Evolutionary conservation across 768 basidiomycete species (phyloP).

Genomic region (Suillus plorans): DNA sequence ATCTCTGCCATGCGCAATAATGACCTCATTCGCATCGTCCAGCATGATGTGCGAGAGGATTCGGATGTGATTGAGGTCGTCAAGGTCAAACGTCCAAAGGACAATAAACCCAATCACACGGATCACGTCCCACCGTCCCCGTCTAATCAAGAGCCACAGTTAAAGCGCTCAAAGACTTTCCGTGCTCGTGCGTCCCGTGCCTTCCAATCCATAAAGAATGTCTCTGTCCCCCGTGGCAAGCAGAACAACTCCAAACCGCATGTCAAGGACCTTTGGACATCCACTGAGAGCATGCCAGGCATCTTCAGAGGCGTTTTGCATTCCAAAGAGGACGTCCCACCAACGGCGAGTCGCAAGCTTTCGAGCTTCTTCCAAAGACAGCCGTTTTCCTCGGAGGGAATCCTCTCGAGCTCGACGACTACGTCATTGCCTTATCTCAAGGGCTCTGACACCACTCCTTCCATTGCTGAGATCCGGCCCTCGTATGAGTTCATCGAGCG

Average conservation of each 20-base stretch:
- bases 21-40: constrained; percentile 12
- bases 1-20: constrained; percentile 19
- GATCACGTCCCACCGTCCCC: background rate
- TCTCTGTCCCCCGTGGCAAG: constrained; percentile 28
- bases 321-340: constrained; percentile 16
- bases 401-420: constrained; percentile 7
- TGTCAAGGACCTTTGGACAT: constrained; percentile 38
- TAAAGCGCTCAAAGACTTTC: constrained; percentile 41
- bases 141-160: constrained; percentile 20
- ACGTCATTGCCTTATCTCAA: constrained; percentile 11
- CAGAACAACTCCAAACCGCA: constrained; percentile 33
- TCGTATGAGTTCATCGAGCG: constrained; percentile 10
- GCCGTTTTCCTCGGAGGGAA: constrained; percentile 23
- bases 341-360: constrained; percentile 30
- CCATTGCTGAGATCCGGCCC: constrained; percentile 15
- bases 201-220: constrained; percentile 45
- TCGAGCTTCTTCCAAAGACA: constrained; percentile 22
- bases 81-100: constrained; percentile 47
- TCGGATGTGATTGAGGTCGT: constrained; percentile 59
- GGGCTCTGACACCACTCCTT: constrained; percentile 27
- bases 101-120: constrained; percentile 4
- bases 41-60: constrained; percentile 43
- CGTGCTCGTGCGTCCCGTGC: constrained; percentile 47
- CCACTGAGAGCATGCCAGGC: constrained; percentile 26
- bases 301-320: constrained; percentile 22